These are phyloP conservation scores for Candida andamanensis DNA, from an alignment of 805 yeast genomes.

Conservation along the genomic window DNA sequence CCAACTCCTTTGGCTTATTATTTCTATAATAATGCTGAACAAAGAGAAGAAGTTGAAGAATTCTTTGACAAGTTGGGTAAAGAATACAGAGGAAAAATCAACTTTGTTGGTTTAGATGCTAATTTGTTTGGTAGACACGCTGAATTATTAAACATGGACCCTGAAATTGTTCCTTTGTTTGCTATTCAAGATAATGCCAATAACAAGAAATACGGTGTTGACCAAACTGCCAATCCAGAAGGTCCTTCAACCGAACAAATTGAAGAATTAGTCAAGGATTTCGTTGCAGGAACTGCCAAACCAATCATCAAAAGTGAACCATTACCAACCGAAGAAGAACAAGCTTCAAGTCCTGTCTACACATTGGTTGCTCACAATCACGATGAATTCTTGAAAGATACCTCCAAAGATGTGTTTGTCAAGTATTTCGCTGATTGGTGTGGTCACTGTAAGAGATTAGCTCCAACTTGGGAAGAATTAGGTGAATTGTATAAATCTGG, in stretches of 20 bases:
- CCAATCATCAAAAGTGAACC: slow-evolving; percentile 83
- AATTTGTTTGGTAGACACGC: slow-evolving; percentile 79
- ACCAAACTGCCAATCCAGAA: slow-evolving; percentile 52
- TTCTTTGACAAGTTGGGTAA: slow-evolving; percentile 62
- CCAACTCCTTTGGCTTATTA: slow-evolving; percentile 81
- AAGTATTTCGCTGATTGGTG: slow-evolving; percentile 98
- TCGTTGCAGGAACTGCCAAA: slow-evolving; percentile 55
- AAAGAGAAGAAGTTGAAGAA: slow-evolving; percentile 52
- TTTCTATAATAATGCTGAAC: slow-evolving; percentile 69
- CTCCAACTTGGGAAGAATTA: slow-evolving; percentile 83
- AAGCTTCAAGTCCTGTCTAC: slow-evolving; percentile 49
- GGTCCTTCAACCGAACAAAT: slow-evolving; percentile 43
- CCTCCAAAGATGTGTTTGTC: slow-evolving; percentile 67
- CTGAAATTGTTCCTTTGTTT: slow-evolving; percentile 78
- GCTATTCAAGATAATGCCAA: slow-evolving; percentile 70
- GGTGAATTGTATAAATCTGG: slow-evolving; percentile 62
- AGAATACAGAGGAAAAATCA: slow-evolving; percentile 70
- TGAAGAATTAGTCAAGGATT: slow-evolving; percentile 58
- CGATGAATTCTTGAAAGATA: slow-evolving; percentile 56
- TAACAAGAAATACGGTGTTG: slow-evolving; percentile 74
- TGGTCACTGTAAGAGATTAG: slow-evolving; percentile 90
- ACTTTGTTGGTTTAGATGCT: slow-evolving; percentile 88
- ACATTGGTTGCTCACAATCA: slow-evolving; percentile 83
- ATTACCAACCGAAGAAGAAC: slow-evolving; percentile 77
- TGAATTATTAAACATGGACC: slow-evolving; percentile 73